Percentiles rank a stretch among this genome's conserved stretches.
phyloP scores from a whole-genome alignment of 1,284 basidiomycete genomes.

The Heterobasidion parviporum region DNA sequence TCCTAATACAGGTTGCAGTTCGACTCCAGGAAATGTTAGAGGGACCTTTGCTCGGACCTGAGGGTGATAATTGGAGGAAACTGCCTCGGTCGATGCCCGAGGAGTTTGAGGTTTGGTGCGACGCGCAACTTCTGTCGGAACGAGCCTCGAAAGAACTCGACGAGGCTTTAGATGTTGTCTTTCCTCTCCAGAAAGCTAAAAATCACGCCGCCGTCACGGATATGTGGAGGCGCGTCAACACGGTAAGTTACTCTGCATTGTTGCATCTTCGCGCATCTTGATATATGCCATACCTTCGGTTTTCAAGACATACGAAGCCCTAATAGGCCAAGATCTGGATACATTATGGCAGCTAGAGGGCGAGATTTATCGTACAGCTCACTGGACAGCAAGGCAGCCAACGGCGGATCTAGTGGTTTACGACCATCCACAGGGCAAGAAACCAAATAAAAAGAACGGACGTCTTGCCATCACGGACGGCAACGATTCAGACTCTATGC shows the following conservation, averaged over 20 bases:
- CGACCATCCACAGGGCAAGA: slow-evolving; percentile 11
- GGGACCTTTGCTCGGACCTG: slow-evolving; percentile 42
- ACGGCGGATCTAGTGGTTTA: slow-evolving; percentile 1
- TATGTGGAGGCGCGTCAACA: slow-evolving; percentile 58
- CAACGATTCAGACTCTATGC: slow-evolving; percentile 48
- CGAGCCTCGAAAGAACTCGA: slow-evolving; percentile 40
- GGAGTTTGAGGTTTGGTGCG: slow-evolving; percentile 52
- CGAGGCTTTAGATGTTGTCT: slow-evolving; percentile 48
- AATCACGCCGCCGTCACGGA: slow-evolving; percentile 38
- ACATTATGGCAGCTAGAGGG: slow-evolving; percentile 56
- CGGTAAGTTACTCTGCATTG: slow-evolving; percentile 29
- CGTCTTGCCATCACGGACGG: slow-evolving; percentile 39
- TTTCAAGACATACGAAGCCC: slow-evolving; percentile 47
- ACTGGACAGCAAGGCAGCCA: slow-evolving; percentile 40
- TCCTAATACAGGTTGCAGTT: slow-evolving; percentile 39
- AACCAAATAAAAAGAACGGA: slow-evolving; percentile 28
- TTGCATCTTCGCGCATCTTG: neutral
- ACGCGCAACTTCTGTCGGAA: slow-evolving; percentile 55
- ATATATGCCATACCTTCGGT: neutral
- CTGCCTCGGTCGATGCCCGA: slow-evolving; percentile 42
- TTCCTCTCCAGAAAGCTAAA: slow-evolving; percentile 49
- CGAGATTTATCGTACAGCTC: slow-evolving; percentile 41
- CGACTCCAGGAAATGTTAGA: slow-evolving; percentile 58
- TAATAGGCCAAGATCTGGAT: slow-evolving; percentile 47
- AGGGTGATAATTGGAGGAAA: slow-evolving; percentile 41